Conservation (phyloP, 139 green algal genomes). For the Volvox africanus region DNA sequence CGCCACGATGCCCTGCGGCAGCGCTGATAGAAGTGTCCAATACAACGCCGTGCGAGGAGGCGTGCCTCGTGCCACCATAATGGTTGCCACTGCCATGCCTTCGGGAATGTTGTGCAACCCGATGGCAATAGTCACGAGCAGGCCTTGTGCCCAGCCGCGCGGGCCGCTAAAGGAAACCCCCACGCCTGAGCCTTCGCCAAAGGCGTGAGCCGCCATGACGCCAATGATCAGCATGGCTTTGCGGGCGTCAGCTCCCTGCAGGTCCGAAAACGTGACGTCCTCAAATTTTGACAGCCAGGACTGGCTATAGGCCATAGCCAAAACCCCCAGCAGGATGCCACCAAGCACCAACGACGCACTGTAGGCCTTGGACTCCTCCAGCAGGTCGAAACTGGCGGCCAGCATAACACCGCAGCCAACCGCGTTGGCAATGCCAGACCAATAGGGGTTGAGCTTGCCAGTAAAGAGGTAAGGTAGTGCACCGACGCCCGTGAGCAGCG, state of each 20-base stretch:
- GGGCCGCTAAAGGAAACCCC: constrained; percentile 88
- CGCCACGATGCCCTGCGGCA: constrained; percentile 90
- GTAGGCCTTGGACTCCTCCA: constrained; percentile 90
- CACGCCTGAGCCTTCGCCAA: constrained; percentile 96
- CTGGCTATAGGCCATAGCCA: constrained; percentile 79
- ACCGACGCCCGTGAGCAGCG: constrained; percentile 71
- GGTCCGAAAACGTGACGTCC: constrained; percentile 79
- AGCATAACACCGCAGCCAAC: constrained; percentile 98
- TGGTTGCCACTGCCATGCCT: constrained; percentile 93
- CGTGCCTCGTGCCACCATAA: constrained; percentile 91
- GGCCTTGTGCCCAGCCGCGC: constrained; percentile 87
- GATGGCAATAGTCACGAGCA: constrained; percentile 96
- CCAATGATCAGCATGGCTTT: constrained; percentile 93
- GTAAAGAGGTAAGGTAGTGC: constrained; percentile 86
- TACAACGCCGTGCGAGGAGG: constrained; percentile 71
- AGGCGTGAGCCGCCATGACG: constrained; percentile 97
- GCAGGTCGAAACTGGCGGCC: constrained; percentile 94
- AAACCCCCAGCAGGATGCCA: constrained; percentile 81
- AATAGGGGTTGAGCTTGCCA: constrained; percentile 57
- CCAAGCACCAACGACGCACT: constrained; percentile 70
- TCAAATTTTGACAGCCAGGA: constrained; percentile 60
- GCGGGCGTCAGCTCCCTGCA: constrained; percentile 84
- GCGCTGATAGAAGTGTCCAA: constrained; percentile 88
- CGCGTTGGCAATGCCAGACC: constrained; percentile 88
- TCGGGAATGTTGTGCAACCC: constrained; percentile 98